Evolutionary conservation across 495 filamentous ascomycete genomes (phyloP).

Genomic region (Usnea hakonensis): DNA sequence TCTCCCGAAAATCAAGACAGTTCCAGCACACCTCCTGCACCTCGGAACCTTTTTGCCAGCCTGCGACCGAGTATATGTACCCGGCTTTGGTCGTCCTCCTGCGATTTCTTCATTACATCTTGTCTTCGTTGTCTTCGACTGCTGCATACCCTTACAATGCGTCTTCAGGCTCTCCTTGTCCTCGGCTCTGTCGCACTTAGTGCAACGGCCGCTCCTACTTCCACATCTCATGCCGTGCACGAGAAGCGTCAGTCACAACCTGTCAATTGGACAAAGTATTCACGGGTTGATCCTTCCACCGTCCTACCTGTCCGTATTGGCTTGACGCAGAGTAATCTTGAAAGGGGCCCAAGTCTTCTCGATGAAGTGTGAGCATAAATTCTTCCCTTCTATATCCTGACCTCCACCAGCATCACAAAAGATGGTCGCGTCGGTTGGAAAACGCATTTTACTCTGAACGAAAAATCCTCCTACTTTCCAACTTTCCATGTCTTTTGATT

Average conservation of each 20-base stretch:
- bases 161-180: conserved; percentile 21
- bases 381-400: not conserved
- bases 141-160: not conserved
- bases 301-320: conserved; percentile 49
- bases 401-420: not conserved
- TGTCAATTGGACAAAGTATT: conserved; percentile 30
- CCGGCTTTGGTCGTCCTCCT: not conserved
- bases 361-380: conserved; percentile 35
- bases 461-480: not conserved
- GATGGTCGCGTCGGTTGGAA: not conserved
- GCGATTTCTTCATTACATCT: not conserved
- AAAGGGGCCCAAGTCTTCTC: conserved; percentile 43
- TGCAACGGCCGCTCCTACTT: conserved; percentile 23
- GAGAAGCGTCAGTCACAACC: conserved; percentile 36
- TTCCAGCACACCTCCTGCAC: not conserved
- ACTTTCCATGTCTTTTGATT: too few relatives aligned
- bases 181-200: conserved; percentile 27
- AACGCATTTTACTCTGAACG: not conserved
- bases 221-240: conserved; percentile 36
- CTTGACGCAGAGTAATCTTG: conserved; percentile 46
- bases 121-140: not conserved
- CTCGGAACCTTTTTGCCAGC: not conserved
- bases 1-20: not conserved
- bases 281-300: conserved; percentile 27
- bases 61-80: not conserved